Base-by-base conservation (phyloP, 2,329 filamentous ascomycete genomes). In the Canariomyces notabilis region DNA sequence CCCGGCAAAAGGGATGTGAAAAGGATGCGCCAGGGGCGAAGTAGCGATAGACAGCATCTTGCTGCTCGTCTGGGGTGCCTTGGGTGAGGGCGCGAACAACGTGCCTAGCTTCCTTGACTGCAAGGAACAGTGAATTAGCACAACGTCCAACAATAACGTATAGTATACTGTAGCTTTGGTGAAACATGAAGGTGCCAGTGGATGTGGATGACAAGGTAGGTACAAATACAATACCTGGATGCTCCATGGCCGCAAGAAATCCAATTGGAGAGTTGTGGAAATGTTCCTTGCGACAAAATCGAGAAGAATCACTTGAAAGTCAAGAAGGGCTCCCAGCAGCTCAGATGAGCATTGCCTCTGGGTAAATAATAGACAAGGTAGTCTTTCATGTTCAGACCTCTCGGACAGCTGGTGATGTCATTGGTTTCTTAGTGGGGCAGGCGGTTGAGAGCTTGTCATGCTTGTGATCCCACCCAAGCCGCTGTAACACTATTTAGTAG, bases 1-100 rank as follows among this genome's bases (percentile, higher is more conserved):
- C 86, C 11, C 80, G 77, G 59, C 85, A 89, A 63, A 91, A 84
- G 0, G 88, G 88, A 56, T 95, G 88, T 3, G 77, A 75, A 61
- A 95, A 93, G 22, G 79, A 76, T 7, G 87, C 85, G 58, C 83
- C 71, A 8, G 76, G 75, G 0, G 83, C 79, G 65, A 90, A 95
- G 67, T 87, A 90, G n/a, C 70, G 72, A 47, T 85, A 73, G 19
- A 95, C 70, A 0, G 84, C 72, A 3, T 73, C 68, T 45, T 74
- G 68, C 64, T 94, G 89, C 26, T 84, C 68, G 1, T 76, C 71
- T 0, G 83, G 82, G 0, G 76, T 74, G 37, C 84, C 82, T 61
- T 85, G 79, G 33, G 80, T 83, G 48, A 95, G 76, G 29, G 76
- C 70, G 48, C 75, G 75, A 63, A 95, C 86, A 43, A 95, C 72